A percentile compares a stretch with the other conserved stretches of the same genome.
Evolutionary conservation across 305 asterid species (phyloP).

Genomic region (Nicotiana rustica): DNA sequence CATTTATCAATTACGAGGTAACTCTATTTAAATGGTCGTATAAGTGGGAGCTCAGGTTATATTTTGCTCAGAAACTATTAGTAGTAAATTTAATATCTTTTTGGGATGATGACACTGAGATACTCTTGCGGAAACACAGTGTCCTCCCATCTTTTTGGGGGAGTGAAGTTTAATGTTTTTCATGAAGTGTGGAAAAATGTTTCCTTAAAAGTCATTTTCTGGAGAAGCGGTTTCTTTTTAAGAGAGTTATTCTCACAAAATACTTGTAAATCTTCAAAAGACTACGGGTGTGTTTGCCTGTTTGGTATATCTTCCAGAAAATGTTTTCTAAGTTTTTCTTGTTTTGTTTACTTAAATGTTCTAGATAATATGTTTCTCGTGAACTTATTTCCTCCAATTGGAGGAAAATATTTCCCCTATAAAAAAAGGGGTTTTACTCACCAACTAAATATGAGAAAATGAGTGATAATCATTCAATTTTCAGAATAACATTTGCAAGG

Average conservation of each 20-base stretch:
- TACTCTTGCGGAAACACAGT: not conserved
- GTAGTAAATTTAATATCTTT: not conserved
- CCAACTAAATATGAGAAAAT: too few relatives aligned
- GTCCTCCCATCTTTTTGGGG: not conserved
- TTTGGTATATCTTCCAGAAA: too few relatives aligned
- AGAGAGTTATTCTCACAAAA: not conserved
- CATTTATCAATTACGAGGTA: not conserved
- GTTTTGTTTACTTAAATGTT: too few relatives aligned
- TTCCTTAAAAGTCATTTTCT: not conserved
- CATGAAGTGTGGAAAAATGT: not conserved
- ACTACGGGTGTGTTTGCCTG: not conserved
- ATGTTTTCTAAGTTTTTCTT: too few relatives aligned
- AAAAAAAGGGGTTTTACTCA: rapidly evolving
- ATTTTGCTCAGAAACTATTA: conserved; percentile 13
- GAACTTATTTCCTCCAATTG: too few relatives aligned
- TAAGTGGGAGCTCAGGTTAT: conserved; percentile 5
- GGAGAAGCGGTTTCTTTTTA: not conserved
- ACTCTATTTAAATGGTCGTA: not conserved
- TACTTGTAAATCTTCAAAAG: not conserved
- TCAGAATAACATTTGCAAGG: too few relatives aligned
- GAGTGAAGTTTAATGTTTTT: not conserved
- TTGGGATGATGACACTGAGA: not conserved
- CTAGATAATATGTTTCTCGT: too few relatives aligned
- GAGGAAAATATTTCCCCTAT: too few relatives aligned
- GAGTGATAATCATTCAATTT: too few relatives aligned